Percentiles rank a stretch among this genome's conserved stretches.
phyloP scores from a whole-genome alignment of 75 land plant genomes.

The Adiantum capillusveneris region DNA sequence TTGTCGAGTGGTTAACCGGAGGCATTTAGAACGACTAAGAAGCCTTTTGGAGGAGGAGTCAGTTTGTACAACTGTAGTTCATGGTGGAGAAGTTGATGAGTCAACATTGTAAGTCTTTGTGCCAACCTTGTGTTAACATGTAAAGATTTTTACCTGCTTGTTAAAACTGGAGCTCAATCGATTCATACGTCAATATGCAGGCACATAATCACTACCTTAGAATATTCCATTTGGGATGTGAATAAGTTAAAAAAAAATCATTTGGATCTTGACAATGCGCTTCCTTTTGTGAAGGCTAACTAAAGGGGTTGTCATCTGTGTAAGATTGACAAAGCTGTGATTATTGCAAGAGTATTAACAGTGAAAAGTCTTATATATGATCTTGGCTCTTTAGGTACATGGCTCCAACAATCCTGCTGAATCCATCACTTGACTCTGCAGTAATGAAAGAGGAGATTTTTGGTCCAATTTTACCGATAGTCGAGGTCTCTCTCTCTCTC shows the following conservation, averaged over 20 bases:
- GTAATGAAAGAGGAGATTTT: slow-evolving; percentile 87
- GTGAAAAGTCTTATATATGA: no score
- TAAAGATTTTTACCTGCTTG: no score
- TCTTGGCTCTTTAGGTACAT: slow-evolving; percentile 37
- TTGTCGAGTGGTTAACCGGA: slow-evolving; percentile 61
- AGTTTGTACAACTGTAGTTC: slow-evolving; percentile 55
- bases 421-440: slow-evolving; percentile 54
- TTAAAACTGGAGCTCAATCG: no score
- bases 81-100: slow-evolving; percentile 72
- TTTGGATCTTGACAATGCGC: no score
- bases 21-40: slow-evolving; percentile 61
- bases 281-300: no score
- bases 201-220: no score
- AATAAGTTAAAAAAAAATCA: not conserved
- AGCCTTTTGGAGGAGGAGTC: slow-evolving; percentile 72
- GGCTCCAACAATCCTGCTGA: slow-evolving; percentile 64
- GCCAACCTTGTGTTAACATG: no score
- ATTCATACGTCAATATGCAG: no score
- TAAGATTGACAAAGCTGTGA: no score
- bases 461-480: slow-evolving; percentile 76
- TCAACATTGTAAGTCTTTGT: slow-evolving; percentile 44
- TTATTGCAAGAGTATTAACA: no score
- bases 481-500: slow-evolving; percentile 32
- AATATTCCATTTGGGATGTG: not conserved
- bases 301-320: no score